phyloP scores from a whole-genome alignment of 1,139 yeast species.

The Petasospora rhodanensis region DNA sequence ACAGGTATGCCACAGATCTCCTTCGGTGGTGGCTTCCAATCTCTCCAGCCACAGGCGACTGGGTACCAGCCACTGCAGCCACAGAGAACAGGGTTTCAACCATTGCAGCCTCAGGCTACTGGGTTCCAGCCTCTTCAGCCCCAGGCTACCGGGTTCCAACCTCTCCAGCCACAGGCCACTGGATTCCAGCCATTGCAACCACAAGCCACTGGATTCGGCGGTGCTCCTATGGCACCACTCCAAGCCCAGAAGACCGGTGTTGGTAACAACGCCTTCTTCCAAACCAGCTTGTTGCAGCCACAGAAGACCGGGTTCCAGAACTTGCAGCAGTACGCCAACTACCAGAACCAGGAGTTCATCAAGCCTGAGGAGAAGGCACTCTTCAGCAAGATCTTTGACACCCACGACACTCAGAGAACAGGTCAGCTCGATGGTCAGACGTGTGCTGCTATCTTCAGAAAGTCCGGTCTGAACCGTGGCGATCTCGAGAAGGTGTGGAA shows the following conservation, averaged over 20 bases:
- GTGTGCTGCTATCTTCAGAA: conserved; percentile 83
- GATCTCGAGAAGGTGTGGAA: conserved; percentile 93
- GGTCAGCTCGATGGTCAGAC: conserved; percentile 81
- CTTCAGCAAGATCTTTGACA: conserved; percentile 80
- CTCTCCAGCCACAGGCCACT: conserved; percentile 26
- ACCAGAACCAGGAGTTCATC: conserved; percentile 50
- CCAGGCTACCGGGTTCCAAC: conserved; percentile 26
- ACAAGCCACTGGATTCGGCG: conserved; percentile 41
- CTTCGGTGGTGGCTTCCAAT: conserved; percentile 19
- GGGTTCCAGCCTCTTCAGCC: conserved; percentile 19
- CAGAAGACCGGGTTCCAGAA: conserved; percentile 44
- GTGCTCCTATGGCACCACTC: conserved; percentile 27
- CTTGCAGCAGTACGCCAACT: conserved; percentile 30
- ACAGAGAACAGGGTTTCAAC: conserved; percentile 16
- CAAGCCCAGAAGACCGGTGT: conserved; percentile 36
- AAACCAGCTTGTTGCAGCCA: conserved; percentile 61
- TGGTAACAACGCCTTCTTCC: conserved; percentile 42
- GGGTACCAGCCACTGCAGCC: conserved; percentile 27
- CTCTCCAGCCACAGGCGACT: conserved; percentile 33
- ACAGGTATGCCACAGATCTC: conserved; percentile 23
- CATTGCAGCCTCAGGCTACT: conserved; percentile 15
- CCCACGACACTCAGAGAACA: conserved; percentile 68
- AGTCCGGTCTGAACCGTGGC: conserved; percentile 80
- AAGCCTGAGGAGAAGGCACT: conserved; percentile 72
- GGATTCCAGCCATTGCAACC: conserved; percentile 28